These are phyloP conservation scores for Skeletonema potamos DNA, from an alignment of 108 stramenopile species.

Conservation along the genomic window DNA sequence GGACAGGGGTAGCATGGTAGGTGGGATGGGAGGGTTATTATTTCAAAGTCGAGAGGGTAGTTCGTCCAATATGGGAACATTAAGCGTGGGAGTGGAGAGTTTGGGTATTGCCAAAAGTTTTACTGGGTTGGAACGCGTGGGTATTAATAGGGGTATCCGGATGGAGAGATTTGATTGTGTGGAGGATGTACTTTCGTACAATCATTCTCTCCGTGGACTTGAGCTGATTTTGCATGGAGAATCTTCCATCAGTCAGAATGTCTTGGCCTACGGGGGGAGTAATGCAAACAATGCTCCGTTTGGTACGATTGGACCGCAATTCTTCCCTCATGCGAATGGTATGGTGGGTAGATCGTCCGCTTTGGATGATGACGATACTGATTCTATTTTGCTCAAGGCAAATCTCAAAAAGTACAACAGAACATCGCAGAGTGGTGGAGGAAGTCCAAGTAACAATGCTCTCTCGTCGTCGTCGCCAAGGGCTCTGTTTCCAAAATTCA, in stretches of 20 bases:
- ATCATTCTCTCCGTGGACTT: conserved; percentile 42
- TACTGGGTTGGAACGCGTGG: conserved; percentile 28
- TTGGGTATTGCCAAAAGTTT: conserved; percentile 36
- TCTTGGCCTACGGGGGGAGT: conserved; percentile 18
- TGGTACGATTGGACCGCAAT: conserved; percentile 75
- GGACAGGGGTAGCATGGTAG: conserved; percentile 48
- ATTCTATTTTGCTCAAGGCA: conserved; percentile 31
- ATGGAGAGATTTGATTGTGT: neutral
- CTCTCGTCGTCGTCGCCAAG: conserved; percentile 20
- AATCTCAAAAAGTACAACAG: conserved; percentile 15
- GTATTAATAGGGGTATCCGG: neutral
- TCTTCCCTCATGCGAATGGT: conserved; percentile 87
- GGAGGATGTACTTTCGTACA: conserved; percentile 33
- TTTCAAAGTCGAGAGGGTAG: neutral
- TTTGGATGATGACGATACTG: conserved; percentile 41
- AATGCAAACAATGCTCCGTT: conserved; percentile 35
- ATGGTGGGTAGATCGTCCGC: conserved; percentile 66
- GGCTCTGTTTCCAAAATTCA: conserved; percentile 35
- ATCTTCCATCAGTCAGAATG: conserved; percentile 20
- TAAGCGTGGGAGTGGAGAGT: conserved; percentile 38
- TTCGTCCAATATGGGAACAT: conserved; percentile 7
- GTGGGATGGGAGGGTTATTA: conserved; percentile 43
- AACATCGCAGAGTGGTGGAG: neutral
- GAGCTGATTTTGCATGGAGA: conserved; percentile 45
- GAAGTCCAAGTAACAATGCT: neutral